Percentiles rank a stretch among this genome's conserved stretches.
Conservation (phyloP, 768 basidiomycete species). For the Mycena kentingensis region DNA sequence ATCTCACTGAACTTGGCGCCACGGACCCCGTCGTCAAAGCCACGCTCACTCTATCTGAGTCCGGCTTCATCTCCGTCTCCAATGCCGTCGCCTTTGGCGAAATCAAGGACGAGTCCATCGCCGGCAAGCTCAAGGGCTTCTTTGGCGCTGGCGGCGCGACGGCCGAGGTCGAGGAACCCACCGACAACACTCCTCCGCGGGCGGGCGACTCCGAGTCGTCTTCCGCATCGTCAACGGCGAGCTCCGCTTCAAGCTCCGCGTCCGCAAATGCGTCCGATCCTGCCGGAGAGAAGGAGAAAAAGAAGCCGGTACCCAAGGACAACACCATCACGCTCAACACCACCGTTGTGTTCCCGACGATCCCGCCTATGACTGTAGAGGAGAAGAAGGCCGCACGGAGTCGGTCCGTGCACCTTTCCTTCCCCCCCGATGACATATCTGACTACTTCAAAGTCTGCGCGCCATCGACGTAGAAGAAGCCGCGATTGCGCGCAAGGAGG, state of each 20-base stretch:
- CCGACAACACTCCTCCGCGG: conserved; percentile 48
- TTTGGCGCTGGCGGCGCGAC: conserved; percentile 67
- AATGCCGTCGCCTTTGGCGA: conserved; percentile 82
- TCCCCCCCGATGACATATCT: conserved; percentile 1
- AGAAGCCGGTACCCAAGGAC: conserved; percentile 42
- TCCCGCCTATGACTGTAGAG: conserved; percentile 74
- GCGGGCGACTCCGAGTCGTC: conserved; percentile 37
- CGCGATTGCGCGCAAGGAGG: conserved; percentile 77
- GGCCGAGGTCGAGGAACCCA: conserved; percentile 40
- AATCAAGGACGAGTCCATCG: conserved; percentile 76
- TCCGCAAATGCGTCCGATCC: conserved; percentile 39
- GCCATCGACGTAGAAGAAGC: conserved; percentile 78
- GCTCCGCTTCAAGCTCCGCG: conserved; percentile 43
- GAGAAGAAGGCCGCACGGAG: conserved; percentile 75
- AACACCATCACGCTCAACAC: conserved; percentile 72
- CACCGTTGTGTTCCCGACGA: conserved; percentile 60
- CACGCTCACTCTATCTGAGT: conserved; percentile 79
- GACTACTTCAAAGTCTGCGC: conserved; percentile 56
- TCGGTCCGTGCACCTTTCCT: conserved; percentile 54
- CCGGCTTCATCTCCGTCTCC: conserved; percentile 79
- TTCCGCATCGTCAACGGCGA: conserved; percentile 30
- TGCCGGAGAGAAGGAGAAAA: conserved; percentile 34
- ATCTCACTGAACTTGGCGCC: conserved; percentile 81
- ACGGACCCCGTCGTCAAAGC: conserved; percentile 86
- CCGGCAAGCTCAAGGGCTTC: conserved; percentile 85